Percentiles rank a stretch among this genome's conserved stretches.
Evolutionary conservation across 345 rosid species (phyloP).

Genomic region (Arabis alpina): DNA sequence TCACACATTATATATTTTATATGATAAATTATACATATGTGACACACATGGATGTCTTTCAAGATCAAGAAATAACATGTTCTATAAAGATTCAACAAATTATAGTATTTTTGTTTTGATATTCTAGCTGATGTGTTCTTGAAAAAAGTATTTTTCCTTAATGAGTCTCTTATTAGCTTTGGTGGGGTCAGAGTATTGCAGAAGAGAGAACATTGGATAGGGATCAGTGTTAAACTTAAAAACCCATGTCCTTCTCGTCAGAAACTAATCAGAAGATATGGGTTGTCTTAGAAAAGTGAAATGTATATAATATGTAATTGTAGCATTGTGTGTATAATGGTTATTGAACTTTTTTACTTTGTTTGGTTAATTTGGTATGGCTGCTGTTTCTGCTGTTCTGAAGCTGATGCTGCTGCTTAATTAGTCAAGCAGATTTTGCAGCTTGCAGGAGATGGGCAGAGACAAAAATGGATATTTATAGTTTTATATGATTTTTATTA

Average conservation of each 20-base stretch:
- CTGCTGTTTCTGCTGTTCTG: slow-evolving; percentile 41
- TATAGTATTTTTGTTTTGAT: neutral
- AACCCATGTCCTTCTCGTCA: slow-evolving; percentile 34
- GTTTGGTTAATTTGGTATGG: slow-evolving; percentile 38
- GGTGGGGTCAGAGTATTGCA: slow-evolving; percentile 26
- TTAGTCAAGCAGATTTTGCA: slow-evolving; percentile 42
- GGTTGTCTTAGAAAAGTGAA: slow-evolving; percentile 38
- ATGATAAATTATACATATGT: slow-evolving; percentile 16
- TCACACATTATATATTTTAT: slow-evolving; percentile 19
- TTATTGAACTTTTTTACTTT: slow-evolving; percentile 24
- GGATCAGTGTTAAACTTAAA: slow-evolving; percentile 41
- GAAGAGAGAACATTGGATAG: slow-evolving; percentile 29
- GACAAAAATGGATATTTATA: slow-evolving; percentile 6
- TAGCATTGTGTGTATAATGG: slow-evolving; percentile 22
- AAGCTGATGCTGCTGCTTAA: slow-evolving; percentile 37
- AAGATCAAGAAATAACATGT: slow-evolving; percentile 24
- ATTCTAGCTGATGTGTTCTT: neutral
- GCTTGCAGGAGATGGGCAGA: slow-evolving; percentile 41
- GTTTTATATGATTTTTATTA: neutral
- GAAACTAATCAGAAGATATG: slow-evolving; percentile 39
- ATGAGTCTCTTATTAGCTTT: slow-evolving; percentile 24
- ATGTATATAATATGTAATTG: slow-evolving; percentile 9
- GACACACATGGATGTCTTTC: slow-evolving; percentile 32
- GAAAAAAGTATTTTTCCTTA: slow-evolving; percentile 1
- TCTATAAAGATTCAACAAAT: slow-evolving; percentile 1